A percentile compares a stretch with the other conserved stretches of the same genome.
These are phyloP conservation scores for Rhodotorula sp. DNA, from an alignment of 1,284 basidiomycete genomes.

Conservation along the genomic window DNA sequence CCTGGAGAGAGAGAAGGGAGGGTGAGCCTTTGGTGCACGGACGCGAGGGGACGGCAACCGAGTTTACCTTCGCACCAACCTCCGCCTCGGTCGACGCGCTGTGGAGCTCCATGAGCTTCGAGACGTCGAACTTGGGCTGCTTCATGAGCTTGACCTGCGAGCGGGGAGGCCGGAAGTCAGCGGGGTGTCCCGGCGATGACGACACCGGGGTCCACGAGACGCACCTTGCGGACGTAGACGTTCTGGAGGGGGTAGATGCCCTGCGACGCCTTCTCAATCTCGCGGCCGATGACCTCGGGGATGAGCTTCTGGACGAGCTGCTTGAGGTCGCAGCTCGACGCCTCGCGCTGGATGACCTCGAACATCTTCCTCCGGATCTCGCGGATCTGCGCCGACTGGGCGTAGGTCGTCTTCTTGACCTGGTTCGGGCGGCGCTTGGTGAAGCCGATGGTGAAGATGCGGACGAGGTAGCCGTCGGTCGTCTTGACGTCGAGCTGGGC, in stretches of 20 bases:
- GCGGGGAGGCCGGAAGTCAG: neutral
- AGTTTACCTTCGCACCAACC: constrained; percentile 42
- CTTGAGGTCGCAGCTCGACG: constrained; percentile 93
- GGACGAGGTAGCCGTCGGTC: constrained; percentile 98
- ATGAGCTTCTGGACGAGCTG: constrained; percentile 80
- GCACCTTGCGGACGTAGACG: constrained; percentile 91
- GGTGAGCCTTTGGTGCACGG: neutral
- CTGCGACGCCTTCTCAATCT: constrained; percentile 97
- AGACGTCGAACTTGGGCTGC: constrained; percentile 14
- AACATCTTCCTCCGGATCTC: constrained; percentile 99
- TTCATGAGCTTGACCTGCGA: constrained; percentile 14
- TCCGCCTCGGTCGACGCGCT: constrained; percentile 65
- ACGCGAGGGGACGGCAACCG: too few relatives aligned
- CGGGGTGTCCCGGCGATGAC: neutral
- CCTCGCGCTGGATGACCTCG: constrained; percentile 98
- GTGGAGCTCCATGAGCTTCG: constrained; percentile 68
- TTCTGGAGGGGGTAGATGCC: constrained; percentile 98
- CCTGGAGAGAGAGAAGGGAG: neutral
- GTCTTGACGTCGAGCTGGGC: constrained; percentile 99
- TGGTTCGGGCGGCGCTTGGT: constrained; percentile 95
- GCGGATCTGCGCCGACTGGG: constrained; percentile 89
- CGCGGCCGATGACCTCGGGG: constrained; percentile 97
- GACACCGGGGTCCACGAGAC: constrained; percentile 39
- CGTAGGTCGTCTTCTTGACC: constrained; percentile 99
- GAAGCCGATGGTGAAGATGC: constrained; percentile 98